Evolutionary conservation across 148 eudicot genomes (phyloP), one percentile per base, ranked within the genome.

Genomic region (Chenopodium berlandieri): DNA sequence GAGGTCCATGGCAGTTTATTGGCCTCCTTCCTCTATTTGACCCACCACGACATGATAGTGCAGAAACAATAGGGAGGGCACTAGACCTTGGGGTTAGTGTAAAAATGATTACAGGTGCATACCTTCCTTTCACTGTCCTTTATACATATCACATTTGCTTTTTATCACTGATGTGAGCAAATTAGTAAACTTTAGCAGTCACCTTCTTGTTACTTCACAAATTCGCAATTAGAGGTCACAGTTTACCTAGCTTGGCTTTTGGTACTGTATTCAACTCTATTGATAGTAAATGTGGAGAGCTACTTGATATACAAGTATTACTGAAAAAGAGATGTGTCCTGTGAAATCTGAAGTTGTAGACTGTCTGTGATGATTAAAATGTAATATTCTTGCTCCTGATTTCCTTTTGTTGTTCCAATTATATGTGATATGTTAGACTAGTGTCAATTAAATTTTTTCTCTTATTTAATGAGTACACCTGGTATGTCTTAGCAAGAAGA

Each of bases 41-140:
- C 78, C 90, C 92, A 30, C 92, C 90, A 13, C 83, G 90, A 58
- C 92, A 90, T 84, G 92, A 90, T 78, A 90, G 92, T 80, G 89
- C 90, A 40, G 89, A 88, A 56, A 88, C 92, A 22, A 90, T 90
- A 68, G 79, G 84, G 60, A 87, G 88, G 75, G 92, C 90, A n/a
- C 81, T 90, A 64, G 84, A 86, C 71, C 88, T 90, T 34, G 92
- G 92, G 46, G 92, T 90, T 72, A 85, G 80, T 83, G 92, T 90
- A 48, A 90, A 90, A 76, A 90, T 90, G 92, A 88, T 90, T 54
- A 90, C 92, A 46, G 90, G 92, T 90, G 56, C 34, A 71, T 77
- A 10, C 84, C 67, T 73, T 47, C 34, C 32, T 30, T 19, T 20
- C 2, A 9, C 23, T 0, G 7, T 25, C 72, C 72, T 78, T 40